Base-by-base conservation (phyloP, 805 yeast genomes). In the Wickerhamiella parazyma region DNA sequence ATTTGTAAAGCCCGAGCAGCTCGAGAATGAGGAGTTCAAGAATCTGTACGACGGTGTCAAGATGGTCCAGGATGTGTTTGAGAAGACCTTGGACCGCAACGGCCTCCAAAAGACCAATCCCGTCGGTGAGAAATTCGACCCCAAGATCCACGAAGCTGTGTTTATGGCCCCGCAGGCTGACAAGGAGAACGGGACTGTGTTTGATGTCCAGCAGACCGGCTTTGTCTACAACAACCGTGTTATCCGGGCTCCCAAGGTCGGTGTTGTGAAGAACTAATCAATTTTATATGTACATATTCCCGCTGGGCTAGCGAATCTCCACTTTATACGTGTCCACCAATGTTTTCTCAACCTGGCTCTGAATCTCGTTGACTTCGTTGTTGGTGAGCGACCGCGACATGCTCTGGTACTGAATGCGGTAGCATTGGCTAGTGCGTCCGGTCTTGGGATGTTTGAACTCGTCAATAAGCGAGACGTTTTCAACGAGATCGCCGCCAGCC, bases 211-310 rank as follows among this genome's bases (percentile, higher is more conserved):
- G 67, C 95, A 82, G 66, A 72, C 79, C 19, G 96, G 96, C 35
- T 86, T 78, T 67, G 76, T 79, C 47, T 71, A 85, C 57, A 85
- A 85, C 66, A 76, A 80, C 55, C 75, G 96, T 61, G 94, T 86
- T 26, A 71, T 86, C 60, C 76, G 96, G 66, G 94, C 96, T 25
- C 95, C 96, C 47, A 86, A 86, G 71, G 96, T 86, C 52, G 96
- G 96, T 54, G 75, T 86, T 57, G 95, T 86, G 52, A 40, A 40
- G 43, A 33, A 83, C 80, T 67, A 74, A 64, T 44, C 54, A 56
- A 11, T 69, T 22, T 18, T 8, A 28, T 24, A 45, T 45, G 38
- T 33, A 34, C 41, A 38, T 29, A 25, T 33, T 44, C 12, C 6
- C 35, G 19, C 21, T 14, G 6, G 8, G 16, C 31, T 48, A 68